phyloP scores from a whole-genome alignment of 768 basidiomycete species.

The Boletus subcaerulescens region DNA sequence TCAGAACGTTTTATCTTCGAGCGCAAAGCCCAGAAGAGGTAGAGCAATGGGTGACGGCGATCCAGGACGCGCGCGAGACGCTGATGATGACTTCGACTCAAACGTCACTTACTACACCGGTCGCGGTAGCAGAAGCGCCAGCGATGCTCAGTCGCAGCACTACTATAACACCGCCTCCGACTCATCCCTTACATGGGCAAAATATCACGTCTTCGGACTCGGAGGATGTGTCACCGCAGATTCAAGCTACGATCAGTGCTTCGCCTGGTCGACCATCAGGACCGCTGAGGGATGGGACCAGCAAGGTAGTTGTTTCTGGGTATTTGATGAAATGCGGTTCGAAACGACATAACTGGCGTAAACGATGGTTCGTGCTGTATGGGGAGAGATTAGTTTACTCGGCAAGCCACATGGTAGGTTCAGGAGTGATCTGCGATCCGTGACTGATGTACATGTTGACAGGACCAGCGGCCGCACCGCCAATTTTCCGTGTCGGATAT shows the following conservation, averaged over 20 bases:
- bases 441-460: conserved; percentile 16
- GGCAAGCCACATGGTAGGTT: conserved; percentile 90
- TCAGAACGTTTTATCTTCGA: conserved; percentile 89
- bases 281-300: conserved; percentile 49
- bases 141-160: conserved; percentile 26
- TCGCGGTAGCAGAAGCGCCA: conserved; percentile 45
- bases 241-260: conserved; percentile 36
- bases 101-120: conserved; percentile 50
- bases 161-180: conserved; percentile 47
- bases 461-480: conserved; percentile 91
- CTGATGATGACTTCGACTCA: conserved; percentile 63
- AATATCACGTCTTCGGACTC: conserved; percentile 76
- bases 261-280: conserved; percentile 45
- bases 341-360: conserved; percentile 92
- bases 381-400: conserved; percentile 86
- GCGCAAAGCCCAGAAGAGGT: conserved; percentile 72
- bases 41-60: conserved; percentile 76
- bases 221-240: conserved; percentile 61
- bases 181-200: conserved; percentile 39
- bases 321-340: conserved; percentile 97
- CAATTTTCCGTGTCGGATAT: conserved; percentile 82
- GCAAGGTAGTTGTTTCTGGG: conserved; percentile 77
- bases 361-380: conserved; percentile 95
- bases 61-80: conserved; percentile 71
- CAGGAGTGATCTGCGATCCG: conserved; percentile 7